A percentile compares a stretch with the other conserved stretches of the same genome.
Conservation (phyloP, 208 protist genomes). For the Crithidia acanthocephali region DNA sequence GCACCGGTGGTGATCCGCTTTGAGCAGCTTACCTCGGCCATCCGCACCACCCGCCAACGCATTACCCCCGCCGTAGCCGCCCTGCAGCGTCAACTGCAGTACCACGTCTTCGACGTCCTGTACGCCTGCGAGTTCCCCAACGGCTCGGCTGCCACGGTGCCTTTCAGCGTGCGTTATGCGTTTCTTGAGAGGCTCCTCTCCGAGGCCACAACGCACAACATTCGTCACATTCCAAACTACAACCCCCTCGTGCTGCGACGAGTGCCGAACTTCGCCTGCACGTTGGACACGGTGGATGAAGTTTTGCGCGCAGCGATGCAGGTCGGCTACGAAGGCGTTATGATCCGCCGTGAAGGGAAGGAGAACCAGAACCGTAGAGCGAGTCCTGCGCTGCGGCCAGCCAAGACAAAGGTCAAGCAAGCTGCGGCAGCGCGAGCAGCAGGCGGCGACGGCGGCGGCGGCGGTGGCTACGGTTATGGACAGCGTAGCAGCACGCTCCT, state of each 20-base stretch:
- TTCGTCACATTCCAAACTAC: conserved; percentile 22
- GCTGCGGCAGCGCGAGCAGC: not conserved
- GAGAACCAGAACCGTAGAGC: not conserved
- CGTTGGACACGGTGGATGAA: conserved; percentile 38
- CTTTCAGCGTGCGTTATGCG: conserved; percentile 58
- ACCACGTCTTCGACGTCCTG: conserved; percentile 89
- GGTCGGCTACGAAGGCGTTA: conserved; percentile 87
- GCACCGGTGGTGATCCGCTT: conserved; percentile 52
- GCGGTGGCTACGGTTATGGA: conserved; percentile 78
- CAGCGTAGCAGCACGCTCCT: conserved; percentile 80
- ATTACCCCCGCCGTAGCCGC: conserved; percentile 57
- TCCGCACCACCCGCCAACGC: conserved; percentile 70
- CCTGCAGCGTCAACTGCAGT: conserved; percentile 78
- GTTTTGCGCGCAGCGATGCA: conserved; percentile 48
- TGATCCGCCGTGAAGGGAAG: conserved; percentile 67
- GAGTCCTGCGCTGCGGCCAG: not conserved
- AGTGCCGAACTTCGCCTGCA: conserved; percentile 54
- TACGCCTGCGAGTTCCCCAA: conserved; percentile 52
- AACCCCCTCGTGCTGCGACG: conserved; percentile 42
- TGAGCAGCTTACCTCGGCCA: conserved; percentile 74
- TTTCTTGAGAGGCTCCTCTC: conserved; percentile 42
- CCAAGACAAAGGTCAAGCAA: conserved; percentile 10
- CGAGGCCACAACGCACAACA: conserved; percentile 23
- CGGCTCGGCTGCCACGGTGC: conserved; percentile 15
- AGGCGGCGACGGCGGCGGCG: not conserved